Evolutionary conservation across 495 filamentous ascomycete species (phyloP).

Genomic region (Penicillium maclennaniae): DNA sequence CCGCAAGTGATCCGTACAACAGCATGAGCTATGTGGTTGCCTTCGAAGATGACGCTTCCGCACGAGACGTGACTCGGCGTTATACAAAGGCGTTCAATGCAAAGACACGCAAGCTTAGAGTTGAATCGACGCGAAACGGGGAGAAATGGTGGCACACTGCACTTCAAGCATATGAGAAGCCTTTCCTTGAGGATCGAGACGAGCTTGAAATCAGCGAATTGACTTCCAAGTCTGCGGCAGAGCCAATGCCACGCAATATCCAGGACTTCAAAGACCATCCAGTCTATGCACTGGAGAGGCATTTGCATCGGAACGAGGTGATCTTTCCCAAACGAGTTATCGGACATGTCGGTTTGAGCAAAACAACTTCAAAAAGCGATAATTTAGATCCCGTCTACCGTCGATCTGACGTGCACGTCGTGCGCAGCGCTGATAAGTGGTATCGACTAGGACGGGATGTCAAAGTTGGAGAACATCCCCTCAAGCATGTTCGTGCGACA

Average conservation of each 20-base stretch:
- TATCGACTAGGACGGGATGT: conserved; percentile 79
- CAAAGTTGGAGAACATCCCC: conserved; percentile 66
- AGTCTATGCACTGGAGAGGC: conserved; percentile 80
- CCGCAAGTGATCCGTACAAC: conserved; percentile 67
- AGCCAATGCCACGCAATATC: conserved; percentile 87
- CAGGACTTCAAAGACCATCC: conserved; percentile 94
- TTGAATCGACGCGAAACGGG: conserved; percentile 66
- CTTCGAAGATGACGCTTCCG: conserved; percentile 73
- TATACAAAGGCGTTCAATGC: conserved; percentile 81
- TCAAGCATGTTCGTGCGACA: conserved; percentile 59
- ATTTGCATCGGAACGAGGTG: conserved; percentile 80
- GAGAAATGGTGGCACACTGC: conserved; percentile 68
- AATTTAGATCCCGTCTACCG: conserved; percentile 67
- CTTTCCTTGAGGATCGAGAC: conserved; percentile 60
- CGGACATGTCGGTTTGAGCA: conserved; percentile 74
- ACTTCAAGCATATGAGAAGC: conserved; percentile 57
- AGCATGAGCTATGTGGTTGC: conserved; percentile 77
- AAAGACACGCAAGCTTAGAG: conserved; percentile 72
- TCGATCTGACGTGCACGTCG: conserved; percentile 70
- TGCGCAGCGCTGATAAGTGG: conserved; percentile 78
- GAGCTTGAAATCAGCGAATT: conserved; percentile 79
- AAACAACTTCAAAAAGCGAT: conserved; percentile 50
- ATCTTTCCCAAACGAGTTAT: conserved; percentile 66
- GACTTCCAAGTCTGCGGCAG: conserved; percentile 60
- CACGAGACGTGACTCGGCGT: conserved; percentile 74